These are phyloP conservation scores for Gyromitra esculenta DNA, from an alignment of 2,329 filamentous ascomycete genomes.

Conservation along the genomic window DNA sequence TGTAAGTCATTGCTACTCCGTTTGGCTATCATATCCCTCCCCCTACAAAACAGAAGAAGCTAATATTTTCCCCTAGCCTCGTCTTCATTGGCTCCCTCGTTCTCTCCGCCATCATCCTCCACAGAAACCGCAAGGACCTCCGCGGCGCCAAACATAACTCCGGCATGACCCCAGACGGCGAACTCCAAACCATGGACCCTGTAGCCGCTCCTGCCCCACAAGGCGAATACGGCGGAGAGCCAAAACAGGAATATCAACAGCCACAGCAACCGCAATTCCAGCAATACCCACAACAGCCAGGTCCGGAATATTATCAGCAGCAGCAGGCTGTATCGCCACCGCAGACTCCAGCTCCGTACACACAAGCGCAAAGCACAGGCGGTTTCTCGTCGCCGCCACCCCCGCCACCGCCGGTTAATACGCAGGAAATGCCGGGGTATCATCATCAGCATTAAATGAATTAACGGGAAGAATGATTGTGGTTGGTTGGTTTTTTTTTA, in stretches of 20 bases:
- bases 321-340: constrained; percentile 22
- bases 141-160: constrained; percentile 48
- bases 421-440: constrained; percentile 33
- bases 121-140: constrained; percentile 50
- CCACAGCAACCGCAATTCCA: constrained; percentile 22
- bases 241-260: constrained; percentile 30
- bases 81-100: constrained; percentile 56
- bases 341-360: constrained; percentile 40
- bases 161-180: constrained; percentile 30
- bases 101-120: constrained; percentile 50
- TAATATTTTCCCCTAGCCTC: constrained; percentile 38
- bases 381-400: constrained; percentile 11
- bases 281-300: constrained; percentile 30
- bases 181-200: constrained; percentile 5
- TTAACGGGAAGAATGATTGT: neutral
- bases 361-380: neutral
- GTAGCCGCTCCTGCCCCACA: neutral
- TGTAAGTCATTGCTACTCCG: constrained; percentile 31
- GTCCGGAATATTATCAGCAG: constrained; percentile 34
- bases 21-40: neutral
- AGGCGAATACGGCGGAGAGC: neutral
- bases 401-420: constrained; percentile 33
- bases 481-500: too few species aligned
- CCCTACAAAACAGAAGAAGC: neutral
- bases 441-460: neutral